Base-by-base conservation (phyloP, 257 asterid genomes). In the Nemophila menziesii region DNA sequence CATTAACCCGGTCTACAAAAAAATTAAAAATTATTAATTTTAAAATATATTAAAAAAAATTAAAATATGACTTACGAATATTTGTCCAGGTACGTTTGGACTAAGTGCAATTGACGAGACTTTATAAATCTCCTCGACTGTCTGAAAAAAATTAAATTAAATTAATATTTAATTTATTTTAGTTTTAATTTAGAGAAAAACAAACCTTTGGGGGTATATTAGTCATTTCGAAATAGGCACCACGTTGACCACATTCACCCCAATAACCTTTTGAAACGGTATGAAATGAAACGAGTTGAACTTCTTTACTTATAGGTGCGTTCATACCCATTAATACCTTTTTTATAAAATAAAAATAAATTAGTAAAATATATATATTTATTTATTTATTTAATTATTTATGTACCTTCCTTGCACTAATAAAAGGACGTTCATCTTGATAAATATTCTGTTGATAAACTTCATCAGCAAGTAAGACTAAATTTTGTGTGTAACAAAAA, bases 161-260 rank as follows among this genome's bases (percentile, higher is more conserved):
- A n/a, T n/a, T n/a, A n/a, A n/a, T n/a, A n/a, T n/a, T n/a, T n/a
- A n/a, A n/a, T n/a, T n/a, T n/a, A n/a, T n/a, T n/a, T n/a, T n/a
- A n/a, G n/a, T n/a, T n/a, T n/a, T n/a, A n/a, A n/a, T n/a, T 4
- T 12, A 33, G 13, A 43, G 49, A 22, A 39, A 20, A 26, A 36
- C 78, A 57, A 44, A 92, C 99, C 96, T 63, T 70, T 15, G 90
- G 96, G 66, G 89, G 19, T 58, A 92, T 65, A 60, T 86, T 86
- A 49, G 94, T 86, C 99, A 92, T 86, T 81, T 92, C 95, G 50
- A 92, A 92, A 72, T 92, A 92, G 37, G 90, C 96, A 24, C 99
- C 96, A 40, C 99, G 96, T 51, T 92, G 99, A 49, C 99, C 99
- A 64, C 99, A 92, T 69, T 90, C 99, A 43, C 99, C 96, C 70